Evolutionary conservation across 1,139 yeast species (phyloP).

Genomic region (Sugiyamaella paludigena): DNA sequence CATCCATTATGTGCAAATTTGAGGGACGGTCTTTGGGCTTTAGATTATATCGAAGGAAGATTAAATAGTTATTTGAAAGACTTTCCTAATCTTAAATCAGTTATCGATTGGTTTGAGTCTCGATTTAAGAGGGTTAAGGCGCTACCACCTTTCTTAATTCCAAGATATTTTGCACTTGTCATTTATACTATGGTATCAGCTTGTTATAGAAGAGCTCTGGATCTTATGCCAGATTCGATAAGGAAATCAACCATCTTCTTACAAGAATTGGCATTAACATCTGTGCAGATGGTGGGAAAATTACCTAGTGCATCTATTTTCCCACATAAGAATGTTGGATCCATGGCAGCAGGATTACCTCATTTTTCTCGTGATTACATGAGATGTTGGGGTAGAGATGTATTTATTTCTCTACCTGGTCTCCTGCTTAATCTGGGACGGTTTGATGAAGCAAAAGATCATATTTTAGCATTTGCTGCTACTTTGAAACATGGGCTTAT

Average conservation of each 20-base stretch:
- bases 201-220: slow-evolving; percentile 63
- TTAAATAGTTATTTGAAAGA: slow-evolving; percentile 51
- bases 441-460: slow-evolving; percentile 72
- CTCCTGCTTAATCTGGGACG: slow-evolving; percentile 75
- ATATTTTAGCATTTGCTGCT: slow-evolving; percentile 82
- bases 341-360: slow-evolving; percentile 95
- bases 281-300: slow-evolving; percentile 81
- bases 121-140: slow-evolving; percentile 63
- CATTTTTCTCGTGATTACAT: slow-evolving; percentile 86
- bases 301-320: slow-evolving; percentile 73
- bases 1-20: slow-evolving; percentile 81
- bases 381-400: slow-evolving; percentile 99
- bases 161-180: slow-evolving; percentile 80
- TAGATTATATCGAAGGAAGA: slow-evolving; percentile 69
- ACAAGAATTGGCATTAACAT: slow-evolving; percentile 75
- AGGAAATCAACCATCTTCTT: slow-evolving; percentile 68
- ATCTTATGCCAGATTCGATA: slow-evolving; percentile 53
- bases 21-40: slow-evolving; percentile 85
- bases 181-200: slow-evolving; percentile 83
- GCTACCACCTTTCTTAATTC: slow-evolving; percentile 77
- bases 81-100: slow-evolving; percentile 48
- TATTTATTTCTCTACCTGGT: slow-evolving; percentile 83
- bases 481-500: slow-evolving; percentile 93
- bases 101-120: slow-evolving; percentile 65
- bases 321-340: slow-evolving; percentile 60